Conservation (phyloP, 2,329 filamentous ascomycete species). For the Lomentospora prolificans region DNA sequence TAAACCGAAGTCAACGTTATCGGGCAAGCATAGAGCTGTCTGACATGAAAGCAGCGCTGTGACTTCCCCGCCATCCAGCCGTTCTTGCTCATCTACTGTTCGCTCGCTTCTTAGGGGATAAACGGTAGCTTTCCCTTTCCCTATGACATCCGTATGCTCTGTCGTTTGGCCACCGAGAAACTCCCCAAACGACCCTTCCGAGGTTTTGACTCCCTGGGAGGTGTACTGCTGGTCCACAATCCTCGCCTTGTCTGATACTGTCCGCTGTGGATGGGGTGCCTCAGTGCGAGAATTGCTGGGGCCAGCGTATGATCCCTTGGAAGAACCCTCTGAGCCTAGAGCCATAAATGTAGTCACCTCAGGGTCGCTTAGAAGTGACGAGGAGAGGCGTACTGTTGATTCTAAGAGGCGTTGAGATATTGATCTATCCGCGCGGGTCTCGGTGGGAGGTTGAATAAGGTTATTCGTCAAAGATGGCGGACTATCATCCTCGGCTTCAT, state of each 20-base stretch:
- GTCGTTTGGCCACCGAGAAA: background rate
- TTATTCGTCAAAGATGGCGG: too few species aligned
- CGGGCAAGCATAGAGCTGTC: constrained; percentile 25
- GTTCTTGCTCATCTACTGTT: constrained; percentile 24
- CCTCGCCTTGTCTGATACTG: background rate
- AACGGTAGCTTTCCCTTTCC: constrained; percentile 11
- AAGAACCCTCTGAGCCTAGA: background rate
- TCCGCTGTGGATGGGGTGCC: background rate
- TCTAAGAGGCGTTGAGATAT: background rate
- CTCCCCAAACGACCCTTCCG: background rate
- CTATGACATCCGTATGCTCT: constrained; percentile 10
- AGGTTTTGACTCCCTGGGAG: background rate
- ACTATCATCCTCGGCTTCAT: too few species aligned
- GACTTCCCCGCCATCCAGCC: constrained; percentile 28
- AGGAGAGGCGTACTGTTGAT: background rate
- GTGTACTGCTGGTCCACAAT: background rate
- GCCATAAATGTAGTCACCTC: background rate
- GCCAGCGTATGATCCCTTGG: background rate
- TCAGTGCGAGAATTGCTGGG: background rate
- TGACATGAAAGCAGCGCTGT: constrained; percentile 24
- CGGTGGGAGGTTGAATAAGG: too few species aligned
- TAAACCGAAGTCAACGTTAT: constrained; percentile 2
- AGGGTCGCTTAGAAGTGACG: background rate
- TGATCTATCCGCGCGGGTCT: background rate
- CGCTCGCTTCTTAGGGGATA: constrained; percentile 10